These are phyloP conservation scores for Aphanomyces euteiches DNA, from an alignment of 352 stramenopile species.

Conservation along the genomic window DNA sequence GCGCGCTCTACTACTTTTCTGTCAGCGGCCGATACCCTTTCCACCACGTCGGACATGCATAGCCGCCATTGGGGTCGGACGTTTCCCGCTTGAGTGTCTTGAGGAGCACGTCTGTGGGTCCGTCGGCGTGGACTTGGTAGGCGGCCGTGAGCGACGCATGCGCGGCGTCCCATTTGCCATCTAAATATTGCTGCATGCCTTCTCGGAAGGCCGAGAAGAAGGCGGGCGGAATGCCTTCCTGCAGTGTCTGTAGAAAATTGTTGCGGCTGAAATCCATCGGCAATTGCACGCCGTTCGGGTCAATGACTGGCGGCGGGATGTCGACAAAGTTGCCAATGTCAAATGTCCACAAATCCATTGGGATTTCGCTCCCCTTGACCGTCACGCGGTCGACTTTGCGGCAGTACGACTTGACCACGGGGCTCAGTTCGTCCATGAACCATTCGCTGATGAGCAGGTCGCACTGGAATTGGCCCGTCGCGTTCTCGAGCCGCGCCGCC, in stretches of 20 bases:
- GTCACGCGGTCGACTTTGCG: slow-evolving; percentile 94
- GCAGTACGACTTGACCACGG: slow-evolving; percentile 77
- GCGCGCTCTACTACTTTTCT: slow-evolving; percentile 71
- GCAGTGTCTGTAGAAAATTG: slow-evolving; percentile 63
- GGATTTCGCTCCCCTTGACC: slow-evolving; percentile 95
- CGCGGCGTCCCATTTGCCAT: slow-evolving; percentile 87
- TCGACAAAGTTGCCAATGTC: slow-evolving; percentile 84
- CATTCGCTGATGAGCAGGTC: slow-evolving; percentile 93
- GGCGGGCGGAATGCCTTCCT: slow-evolving; percentile 70
- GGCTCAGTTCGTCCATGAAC: slow-evolving; percentile 92
- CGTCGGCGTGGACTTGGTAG: slow-evolving; percentile 89
- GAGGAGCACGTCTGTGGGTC: slow-evolving; percentile 87
- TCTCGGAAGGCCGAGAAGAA: slow-evolving; percentile 91
- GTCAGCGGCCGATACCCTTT: slow-evolving; percentile 89
- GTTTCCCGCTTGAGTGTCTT: slow-evolving; percentile 90
- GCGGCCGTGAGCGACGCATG: slow-evolving; percentile 77
- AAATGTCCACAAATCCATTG: slow-evolving; percentile 92
- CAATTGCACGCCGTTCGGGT: slow-evolving; percentile 65
- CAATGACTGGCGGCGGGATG: slow-evolving; percentile 53
- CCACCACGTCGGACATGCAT: slow-evolving; percentile 84
- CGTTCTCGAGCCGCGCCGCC: slow-evolving; percentile 93
- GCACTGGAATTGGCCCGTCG: slow-evolving; percentile 94
- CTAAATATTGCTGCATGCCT: slow-evolving; percentile 91
- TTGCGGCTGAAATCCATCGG: slow-evolving; percentile 75
- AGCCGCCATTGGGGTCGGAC: slow-evolving; percentile 49